A percentile compares a stretch with the other conserved stretches of the same genome.
Evolutionary conservation across 768 basidiomycete species (phyloP).

Genomic region (Russula ochroleuca): DNA sequence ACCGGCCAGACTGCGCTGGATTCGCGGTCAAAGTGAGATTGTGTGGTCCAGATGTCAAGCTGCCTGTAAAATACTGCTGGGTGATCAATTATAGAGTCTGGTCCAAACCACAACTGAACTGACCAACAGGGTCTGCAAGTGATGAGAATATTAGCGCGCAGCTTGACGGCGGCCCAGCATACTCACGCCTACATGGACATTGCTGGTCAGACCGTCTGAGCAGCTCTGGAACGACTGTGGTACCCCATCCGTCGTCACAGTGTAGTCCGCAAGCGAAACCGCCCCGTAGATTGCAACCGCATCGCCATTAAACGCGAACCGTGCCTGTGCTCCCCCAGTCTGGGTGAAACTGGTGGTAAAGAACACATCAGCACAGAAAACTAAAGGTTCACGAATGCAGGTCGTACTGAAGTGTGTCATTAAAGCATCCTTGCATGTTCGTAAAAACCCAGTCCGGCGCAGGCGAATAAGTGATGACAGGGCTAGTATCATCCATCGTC

Average conservation of each 20-base stretch:
- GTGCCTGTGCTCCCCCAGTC: conserved; percentile 40
- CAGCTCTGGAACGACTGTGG: conserved; percentile 37
- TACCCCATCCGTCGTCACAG: conserved; percentile 44
- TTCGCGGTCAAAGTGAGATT: conserved; percentile 38
- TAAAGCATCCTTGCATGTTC: conserved; percentile 33
- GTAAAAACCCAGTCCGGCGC: conserved; percentile 39
- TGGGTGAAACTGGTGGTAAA: conserved; percentile 39
- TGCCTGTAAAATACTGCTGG: conserved; percentile 40
- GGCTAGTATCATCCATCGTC: conserved; percentile 37
- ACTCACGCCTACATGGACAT: conserved; percentile 37
- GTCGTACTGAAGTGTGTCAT: conserved; percentile 45
- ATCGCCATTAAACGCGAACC: conserved; percentile 45
- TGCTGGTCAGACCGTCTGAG: conserved; percentile 33
- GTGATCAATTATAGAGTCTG: background rate
- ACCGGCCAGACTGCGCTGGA: conserved; percentile 16
- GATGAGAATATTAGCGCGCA: background rate
- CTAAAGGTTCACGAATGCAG: background rate
- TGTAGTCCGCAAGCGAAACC: conserved; percentile 46
- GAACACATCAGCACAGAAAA: conserved; percentile 3
- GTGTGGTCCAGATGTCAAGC: conserved; percentile 40
- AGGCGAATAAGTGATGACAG: conserved; percentile 41
- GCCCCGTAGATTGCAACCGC: conserved; percentile 54
- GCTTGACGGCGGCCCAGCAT: background rate
- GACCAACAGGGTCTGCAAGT: conserved; percentile 31
- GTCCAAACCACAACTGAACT: conserved; percentile 13